Evolutionary conservation across 2,329 filamentous ascomycete genomes (phyloP), one percentile per base, ranked within the genome.

Genomic region (Alternaria rosae): DNA sequence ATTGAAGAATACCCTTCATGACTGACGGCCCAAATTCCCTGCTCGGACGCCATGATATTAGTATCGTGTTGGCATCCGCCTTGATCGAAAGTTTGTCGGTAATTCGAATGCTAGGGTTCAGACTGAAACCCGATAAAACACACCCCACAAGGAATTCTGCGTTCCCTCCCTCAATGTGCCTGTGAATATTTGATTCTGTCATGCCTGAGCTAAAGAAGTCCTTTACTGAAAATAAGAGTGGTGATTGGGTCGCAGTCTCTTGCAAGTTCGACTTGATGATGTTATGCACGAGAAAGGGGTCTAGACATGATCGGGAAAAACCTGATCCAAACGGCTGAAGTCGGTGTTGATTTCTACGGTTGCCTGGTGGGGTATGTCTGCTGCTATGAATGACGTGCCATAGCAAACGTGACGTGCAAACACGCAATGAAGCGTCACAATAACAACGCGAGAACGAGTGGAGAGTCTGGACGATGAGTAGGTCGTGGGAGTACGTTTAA

Each of bases 31-130:
- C 23, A 8, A 42, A 8, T 30, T 20, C 54, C 10, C 23, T n/a
- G 26, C 28, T 52, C n/a, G 28, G 47, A 35, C 26, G 55, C 54
- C 55, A 62, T 41, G 43, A 55, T 38, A 62, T 28, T 10, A 65
- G 26, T 38, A 65, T 51, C 17, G 58, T 53, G 52, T 65, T 62
- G 21, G 55, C 59, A 26, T 65, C 54, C 12, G 47, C 55, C 38
- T 53, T 61, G 35, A 62, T 54, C 20, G 58, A 59, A 12, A 65
- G 41, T 9, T 48, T 44, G 51, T 50, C 58, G 6, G 62, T 65
- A 21, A 61, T 41, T 8, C 47, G 38, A 26, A 53, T 32, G 44
- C 45, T 48, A 5, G 54, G 38, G 25, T 43, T 53, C 32, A 59
- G 13, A 20, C 26, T 41, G 45, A 61, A 56, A 10, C 44, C 30